A percentile compares a stretch with the other conserved stretches of the same genome.
Conservation (phyloP, 1,139 yeast species). For the Pichia inconspicua region DNA sequence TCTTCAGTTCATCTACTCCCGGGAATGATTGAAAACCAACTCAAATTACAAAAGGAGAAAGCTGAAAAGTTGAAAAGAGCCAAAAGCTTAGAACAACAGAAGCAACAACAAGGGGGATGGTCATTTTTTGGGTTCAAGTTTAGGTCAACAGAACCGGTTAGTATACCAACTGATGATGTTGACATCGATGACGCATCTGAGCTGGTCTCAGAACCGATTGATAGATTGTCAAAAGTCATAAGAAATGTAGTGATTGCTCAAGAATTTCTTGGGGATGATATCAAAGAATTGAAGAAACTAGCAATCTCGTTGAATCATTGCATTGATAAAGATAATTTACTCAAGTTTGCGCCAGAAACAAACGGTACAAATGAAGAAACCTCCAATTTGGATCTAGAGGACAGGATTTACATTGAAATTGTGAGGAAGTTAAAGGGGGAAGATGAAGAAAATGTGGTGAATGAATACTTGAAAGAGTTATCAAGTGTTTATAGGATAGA, state of each 20-base stretch:
- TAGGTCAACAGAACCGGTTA: not conserved
- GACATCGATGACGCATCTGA: not conserved
- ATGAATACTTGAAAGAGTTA: conserved; percentile 16
- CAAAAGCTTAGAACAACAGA: not conserved
- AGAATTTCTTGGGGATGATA: conserved; percentile 13
- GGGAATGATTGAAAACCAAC: conserved; percentile 8
- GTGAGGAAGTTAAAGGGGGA: conserved; percentile 17
- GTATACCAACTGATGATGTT: not conserved
- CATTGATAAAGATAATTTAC: conserved; percentile 5
- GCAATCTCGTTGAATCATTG: conserved; percentile 4
- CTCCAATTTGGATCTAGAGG: conserved; percentile 12
- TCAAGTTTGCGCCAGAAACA: conserved; percentile 1
- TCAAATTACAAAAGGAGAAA: not conserved
- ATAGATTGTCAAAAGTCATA: conserved; percentile 13
- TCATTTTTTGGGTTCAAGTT: conserved; percentile 6
- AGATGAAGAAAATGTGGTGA: conserved; percentile 40
- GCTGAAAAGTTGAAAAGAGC: not conserved
- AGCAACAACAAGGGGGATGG: not conserved
- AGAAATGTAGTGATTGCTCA: conserved; percentile 13
- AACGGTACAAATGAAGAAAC: not conserved
- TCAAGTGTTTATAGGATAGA: conserved; percentile 33
- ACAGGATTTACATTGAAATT: conserved; percentile 14
- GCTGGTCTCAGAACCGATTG: not conserved
- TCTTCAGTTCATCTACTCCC: conserved; percentile 6
- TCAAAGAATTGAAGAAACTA: conserved; percentile 14